A percentile compares a stretch with the other conserved stretches of the same genome.
phyloP scores from a whole-genome alignment of 1,139 yeast species.

The Arxiozyma slooffiae region DNA sequence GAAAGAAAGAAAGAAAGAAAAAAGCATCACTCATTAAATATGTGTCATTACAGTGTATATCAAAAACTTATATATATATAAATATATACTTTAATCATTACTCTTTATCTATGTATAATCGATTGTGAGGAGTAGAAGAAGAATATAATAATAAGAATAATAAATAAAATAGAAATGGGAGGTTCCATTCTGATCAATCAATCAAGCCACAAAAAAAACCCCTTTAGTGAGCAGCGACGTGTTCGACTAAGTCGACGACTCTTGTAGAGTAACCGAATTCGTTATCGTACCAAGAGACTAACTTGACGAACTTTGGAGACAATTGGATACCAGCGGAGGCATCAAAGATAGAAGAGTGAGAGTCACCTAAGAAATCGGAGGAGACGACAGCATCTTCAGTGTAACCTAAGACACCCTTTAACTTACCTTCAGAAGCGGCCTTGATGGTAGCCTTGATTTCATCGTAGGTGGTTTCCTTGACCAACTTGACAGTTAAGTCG shows the following conservation, averaged over 20 bases:
- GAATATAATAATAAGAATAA: too few relatives aligned
- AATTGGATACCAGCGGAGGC: slow-evolving; percentile 78
- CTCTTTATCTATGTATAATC: not conserved
- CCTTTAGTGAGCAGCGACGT: slow-evolving; percentile 42
- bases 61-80: too few relatives aligned
- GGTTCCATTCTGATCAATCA: not conserved
- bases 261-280: slow-evolving; percentile 87
- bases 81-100: not conserved
- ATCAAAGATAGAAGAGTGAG: slow-evolving; percentile 73
- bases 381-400: slow-evolving; percentile 82
- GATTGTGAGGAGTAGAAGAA: not conserved
- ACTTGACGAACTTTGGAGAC: slow-evolving; percentile 77
- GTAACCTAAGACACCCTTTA: slow-evolving; percentile 72
- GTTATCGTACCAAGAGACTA: slow-evolving; percentile 83
- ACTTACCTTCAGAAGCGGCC: slow-evolving; percentile 60
- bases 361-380: slow-evolving; percentile 69
- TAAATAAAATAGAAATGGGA: too few relatives aligned
- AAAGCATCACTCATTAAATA: not conserved
- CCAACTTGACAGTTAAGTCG: slow-evolving; percentile 62
- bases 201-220: too few relatives aligned
- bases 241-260: slow-evolving; percentile 77
- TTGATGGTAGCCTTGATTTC: slow-evolving; percentile 64
- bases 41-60: not conserved
- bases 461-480: slow-evolving; percentile 61
- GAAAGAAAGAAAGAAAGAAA: not conserved